Conservation (phyloP, 495 filamentous ascomycete genomes). For the Bacidia rubella region DNA sequence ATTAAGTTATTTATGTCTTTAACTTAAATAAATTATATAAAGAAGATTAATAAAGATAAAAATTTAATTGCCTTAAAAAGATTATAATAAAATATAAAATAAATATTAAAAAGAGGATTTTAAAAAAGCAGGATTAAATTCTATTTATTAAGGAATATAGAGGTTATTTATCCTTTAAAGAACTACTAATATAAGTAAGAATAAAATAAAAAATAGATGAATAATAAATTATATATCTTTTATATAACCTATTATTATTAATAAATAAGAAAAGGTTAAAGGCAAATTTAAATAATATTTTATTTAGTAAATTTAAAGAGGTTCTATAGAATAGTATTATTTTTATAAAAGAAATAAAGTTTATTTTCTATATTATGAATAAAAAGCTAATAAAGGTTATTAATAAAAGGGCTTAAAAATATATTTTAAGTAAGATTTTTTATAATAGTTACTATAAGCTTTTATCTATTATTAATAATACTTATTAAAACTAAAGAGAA, state of each 20-base stretch:
- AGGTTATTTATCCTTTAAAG: conserved; percentile 4
- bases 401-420: too few relatives aligned
- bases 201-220: too few relatives aligned
- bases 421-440: not conserved
- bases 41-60: conserved; percentile 1
- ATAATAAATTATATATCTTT: conserved; percentile 5
- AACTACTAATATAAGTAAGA: too few relatives aligned
- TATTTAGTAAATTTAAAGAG: too few relatives aligned
- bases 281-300: too few relatives aligned
- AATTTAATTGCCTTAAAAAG: conserved; percentile 10
- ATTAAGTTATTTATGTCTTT: not conserved
- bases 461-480: not conserved
- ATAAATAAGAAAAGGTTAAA: too few relatives aligned
- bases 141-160: conserved; percentile 6
- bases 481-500: not conserved
- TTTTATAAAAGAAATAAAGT: too few relatives aligned
- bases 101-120: not conserved
- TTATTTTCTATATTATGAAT: too few relatives aligned
- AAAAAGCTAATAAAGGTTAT: too few relatives aligned
- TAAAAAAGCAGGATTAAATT: conserved; percentile 9
- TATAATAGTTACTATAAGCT: not conserved
- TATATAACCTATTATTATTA: too few relatives aligned
- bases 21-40: not conserved
- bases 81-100: conserved; percentile 5
- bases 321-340: too few relatives aligned